phyloP scores from a whole-genome alignment of 2,329 filamentous ascomycete species.

The Pseudogymnoascus sp. region DNA sequence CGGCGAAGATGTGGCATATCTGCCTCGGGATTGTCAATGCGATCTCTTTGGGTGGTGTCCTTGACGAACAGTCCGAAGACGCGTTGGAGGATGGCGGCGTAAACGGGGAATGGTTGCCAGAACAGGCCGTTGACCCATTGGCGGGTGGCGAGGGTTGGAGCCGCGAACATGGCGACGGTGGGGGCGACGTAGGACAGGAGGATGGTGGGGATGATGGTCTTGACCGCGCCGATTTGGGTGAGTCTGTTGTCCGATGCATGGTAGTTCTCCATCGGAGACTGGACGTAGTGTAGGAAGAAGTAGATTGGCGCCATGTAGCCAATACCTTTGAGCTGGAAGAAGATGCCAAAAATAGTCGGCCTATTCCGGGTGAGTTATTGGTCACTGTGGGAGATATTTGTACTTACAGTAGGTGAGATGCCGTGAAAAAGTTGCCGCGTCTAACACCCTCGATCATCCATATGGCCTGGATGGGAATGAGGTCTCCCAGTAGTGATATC shows the following conservation, averaged over 20 bases:
- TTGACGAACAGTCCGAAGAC: constrained; percentile 15
- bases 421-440: constrained; percentile 24
- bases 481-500: constrained; percentile 22
- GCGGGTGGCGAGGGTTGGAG: constrained; percentile 15
- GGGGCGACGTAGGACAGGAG: constrained; percentile 23
- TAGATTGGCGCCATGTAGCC: constrained; percentile 29
- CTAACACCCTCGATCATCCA: constrained; percentile 24
- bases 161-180: constrained; percentile 19
- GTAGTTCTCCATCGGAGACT: constrained; percentile 27
- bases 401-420: constrained; percentile 19
- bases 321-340: constrained; percentile 24
- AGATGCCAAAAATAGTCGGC: constrained; percentile 21
- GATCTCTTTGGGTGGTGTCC: constrained; percentile 17
- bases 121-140: constrained; percentile 23
- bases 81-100: constrained; percentile 16
- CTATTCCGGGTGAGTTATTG: constrained; percentile 13
- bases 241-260: constrained; percentile 28
- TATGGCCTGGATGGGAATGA: constrained; percentile 23
- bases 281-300: constrained; percentile 31
- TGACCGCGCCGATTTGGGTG: constrained; percentile 22
- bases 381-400: not conserved
- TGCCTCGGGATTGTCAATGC: constrained; percentile 18
- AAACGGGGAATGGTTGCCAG: constrained; percentile 20
- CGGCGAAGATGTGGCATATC: constrained; percentile 22
- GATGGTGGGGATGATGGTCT: constrained; percentile 25